Evolutionary conservation across 306 rosid genomes (phyloP), one percentile per base, ranked within the genome.

Genomic region (Prosopis cineraria): DNA sequence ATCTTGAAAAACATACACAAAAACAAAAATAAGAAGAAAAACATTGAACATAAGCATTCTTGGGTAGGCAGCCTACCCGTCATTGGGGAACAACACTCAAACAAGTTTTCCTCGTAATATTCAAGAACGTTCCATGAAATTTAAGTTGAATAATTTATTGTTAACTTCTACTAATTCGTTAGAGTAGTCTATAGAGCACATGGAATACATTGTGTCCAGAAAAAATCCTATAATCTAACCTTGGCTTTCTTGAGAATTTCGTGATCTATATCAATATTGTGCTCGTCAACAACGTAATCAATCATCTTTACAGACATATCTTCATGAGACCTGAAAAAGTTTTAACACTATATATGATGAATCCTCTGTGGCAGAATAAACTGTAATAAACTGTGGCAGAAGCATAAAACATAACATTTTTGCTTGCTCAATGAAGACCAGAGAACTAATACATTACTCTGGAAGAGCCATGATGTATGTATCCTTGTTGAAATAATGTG

Each of bases 251-350:
- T 78, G 31, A 84, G 76, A 56, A 73, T 58, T 31, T 81, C 82
- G 53, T 86, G 4, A 73, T 81, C 86, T 19, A 84, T 14, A 31
- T 87, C 90, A 62, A 87, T 81, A 63, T 79, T 72, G 81, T 84
- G 88, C 65, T 81, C 47, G 55, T 87, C 90, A 72, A 87, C 90
- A 59, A 87, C 81, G 86, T 79, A 60, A 67, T 84, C 83, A 52
- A 84, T 56, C 90, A 87, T 84, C 67, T 79, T 76, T 80, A 78
- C 79, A 48, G 90, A 87, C 90, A 87, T 87, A 71, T 84, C 80
- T 80, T 87, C 90, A 68, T 87, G 90, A 63, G 84, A 79, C 90
- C 88, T 87, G 84, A 55, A 69, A 55, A 24, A 1, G 2, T 0
- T 55, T 22, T 24, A 24, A 22, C 62, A 24, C 6, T 30, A 55